Percentiles rank a stretch among this genome's conserved stretches.
Evolutionary conservation across 2,329 filamentous ascomycete genomes (phyloP).

Genomic region (Aschersonia sp.): DNA sequence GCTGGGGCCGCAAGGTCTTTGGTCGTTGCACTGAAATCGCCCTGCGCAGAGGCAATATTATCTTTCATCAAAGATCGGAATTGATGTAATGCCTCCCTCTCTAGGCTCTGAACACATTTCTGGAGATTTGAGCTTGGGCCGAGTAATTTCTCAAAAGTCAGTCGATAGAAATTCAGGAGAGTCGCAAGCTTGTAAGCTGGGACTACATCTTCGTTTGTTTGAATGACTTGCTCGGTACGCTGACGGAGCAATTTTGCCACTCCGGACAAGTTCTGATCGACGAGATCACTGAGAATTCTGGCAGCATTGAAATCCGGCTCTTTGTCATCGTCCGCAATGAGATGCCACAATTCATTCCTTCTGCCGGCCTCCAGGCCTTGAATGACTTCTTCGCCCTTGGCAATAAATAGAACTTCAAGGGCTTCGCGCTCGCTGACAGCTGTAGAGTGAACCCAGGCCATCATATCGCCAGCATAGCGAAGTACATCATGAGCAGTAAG

Average conservation of each 20-base stretch:
- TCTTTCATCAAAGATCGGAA: slow-evolving; percentile 74
- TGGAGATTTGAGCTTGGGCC: slow-evolving; percentile 54
- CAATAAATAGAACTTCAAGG: slow-evolving; percentile 79
- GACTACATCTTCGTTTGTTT: slow-evolving; percentile 81
- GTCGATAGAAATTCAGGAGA: slow-evolving; percentile 74
- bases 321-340: slow-evolving; percentile 41
- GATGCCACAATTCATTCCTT: slow-evolving; percentile 72
- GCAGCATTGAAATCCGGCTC: slow-evolving; percentile 55
- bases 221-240: slow-evolving; percentile 79
- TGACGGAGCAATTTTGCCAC: slow-evolving; percentile 77
- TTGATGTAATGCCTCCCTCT: slow-evolving; percentile 64
- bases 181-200: slow-evolving; percentile 83
- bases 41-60: slow-evolving; percentile 59
- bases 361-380: slow-evolving; percentile 67
- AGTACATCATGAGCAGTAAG: slow-evolving; percentile 83
- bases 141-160: slow-evolving; percentile 71
- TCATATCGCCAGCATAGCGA: slow-evolving; percentile 90
- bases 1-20: slow-evolving; percentile 63
- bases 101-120: slow-evolving; percentile 51
- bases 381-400: slow-evolving; percentile 77
- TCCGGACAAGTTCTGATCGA: slow-evolving; percentile 71
- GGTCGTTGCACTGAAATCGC: slow-evolving; percentile 54
- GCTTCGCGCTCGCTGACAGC: slow-evolving; percentile 89
- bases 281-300: slow-evolving; percentile 69
- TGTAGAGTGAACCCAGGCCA: slow-evolving; percentile 91